Evolutionary conservation across 495 filamentous ascomycete species (phyloP), one percentile per base, ranked within the genome.

Genomic region (Penicillium turbatum): DNA sequence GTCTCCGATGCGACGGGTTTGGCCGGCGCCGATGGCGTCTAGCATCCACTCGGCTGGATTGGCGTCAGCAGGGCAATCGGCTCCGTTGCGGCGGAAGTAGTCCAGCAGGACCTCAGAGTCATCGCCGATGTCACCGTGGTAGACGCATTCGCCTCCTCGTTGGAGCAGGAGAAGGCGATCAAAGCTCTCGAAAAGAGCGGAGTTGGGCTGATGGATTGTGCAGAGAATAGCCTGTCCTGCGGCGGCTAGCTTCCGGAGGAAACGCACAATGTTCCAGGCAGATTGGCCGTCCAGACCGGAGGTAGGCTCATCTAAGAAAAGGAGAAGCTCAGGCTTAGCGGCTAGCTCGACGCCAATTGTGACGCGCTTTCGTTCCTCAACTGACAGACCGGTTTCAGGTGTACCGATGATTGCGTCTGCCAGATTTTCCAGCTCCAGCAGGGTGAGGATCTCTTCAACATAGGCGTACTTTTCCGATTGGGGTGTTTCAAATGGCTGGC

Each of bases 271-370:
- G 55, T 92, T 92, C 75, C 89, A 96, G 3, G 92, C 87, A 51
- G 81, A 84, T 62, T 91, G 89, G 36, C 82, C 85, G 65, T 97
- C 91, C 5, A 97, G 79, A 43, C 92, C 92, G 11, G 85, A 88
- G 1, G 92, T 97, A 0, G 92, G 92, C 61, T 96, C 92, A 58
- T 96, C 91, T 12, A 96, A 70, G 72, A 96, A 96, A 9, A 96
- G 77, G 0, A 96, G 77, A 2, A 96, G 79, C 55, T 92, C 79
- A 0, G 92, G 92, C 61, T 91, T 91, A 7, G 89, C 87, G 4
- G 89, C 90, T 11, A 95, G 75, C 63, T 95, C 90, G 24, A 95
- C 88, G 21, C 88, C 91, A 49, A 96, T 96, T 0, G 90, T 95
- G 3, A 95, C 87, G 29, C 89, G 84, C 70, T 96, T 96, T 5